Evolutionary conservation across 2,329 filamentous ascomycete species (phyloP), one percentile per base, ranked within the genome.

Genomic region (Lachnellula suecica): DNA sequence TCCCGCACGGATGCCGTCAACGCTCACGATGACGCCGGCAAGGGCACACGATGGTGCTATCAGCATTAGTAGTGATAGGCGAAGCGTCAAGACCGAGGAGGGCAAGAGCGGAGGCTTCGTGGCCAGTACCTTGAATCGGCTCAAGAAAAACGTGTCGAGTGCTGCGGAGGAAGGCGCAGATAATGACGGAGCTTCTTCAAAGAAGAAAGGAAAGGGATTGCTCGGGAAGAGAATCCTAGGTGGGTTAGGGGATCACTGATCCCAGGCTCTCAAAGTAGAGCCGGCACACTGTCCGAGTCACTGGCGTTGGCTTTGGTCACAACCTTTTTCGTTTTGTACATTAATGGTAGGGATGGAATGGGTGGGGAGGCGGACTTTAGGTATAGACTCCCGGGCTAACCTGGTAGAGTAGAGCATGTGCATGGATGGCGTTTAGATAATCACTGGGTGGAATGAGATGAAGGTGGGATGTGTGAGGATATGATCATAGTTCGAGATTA

Each of bases 191-290:
- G 17, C 22, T 15, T 38, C 44, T 13, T 40, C 49, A 15, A 69
- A 60, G 49, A 68, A 64, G 54, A 69, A 65, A 47, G 62, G 59
- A 44, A 65, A 60, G 47, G 48, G 59, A 38, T 50, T 69, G 45
- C 55, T 69, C 10, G 65, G 65, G 27, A 71, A 69, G 58, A 69
- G 64, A 45, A 59, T 64, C 19, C 44, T 60, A 6, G 57, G 58
- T n/a, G 55, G 55, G 2, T 35, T 59, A 47, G 59, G 37, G 52
- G 58, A 41, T 59, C 49, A 38, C 45, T 25, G 34, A 49, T 43
- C 19, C 37, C 31, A 8, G 10, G 35, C 4, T 29, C 25, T 35
- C 31, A 17, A n/a, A 35, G 31, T 17, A 35, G 31, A n/a, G 31
- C 31, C 31, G 17, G 17, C 31, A 35, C 31, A 35, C 17, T 35